A percentile compares a stretch with the other conserved stretches of the same genome.
Evolutionary conservation across 2,329 filamentous ascomycete species (phyloP).

Genomic region (Penicillium sp.): DNA sequence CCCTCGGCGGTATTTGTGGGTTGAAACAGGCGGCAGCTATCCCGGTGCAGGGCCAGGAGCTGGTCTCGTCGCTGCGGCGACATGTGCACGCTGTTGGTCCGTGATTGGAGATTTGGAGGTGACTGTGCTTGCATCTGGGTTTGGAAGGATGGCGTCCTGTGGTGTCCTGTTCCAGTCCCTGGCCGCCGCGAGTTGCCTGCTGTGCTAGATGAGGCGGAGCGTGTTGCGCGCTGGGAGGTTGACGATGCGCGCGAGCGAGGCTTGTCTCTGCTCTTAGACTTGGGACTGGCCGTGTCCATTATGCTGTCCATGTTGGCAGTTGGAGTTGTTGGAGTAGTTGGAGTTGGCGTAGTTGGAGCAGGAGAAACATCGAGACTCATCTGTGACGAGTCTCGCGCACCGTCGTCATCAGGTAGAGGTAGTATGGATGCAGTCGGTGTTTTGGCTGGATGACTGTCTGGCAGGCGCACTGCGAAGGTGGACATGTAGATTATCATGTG

Average conservation of each 20-base stretch:
- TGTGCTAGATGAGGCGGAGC: slow-evolving; percentile 33
- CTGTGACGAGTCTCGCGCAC: too few species aligned
- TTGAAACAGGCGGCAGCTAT: slow-evolving; percentile 40
- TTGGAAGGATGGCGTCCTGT: slow-evolving; percentile 22
- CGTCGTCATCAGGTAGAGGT: too few species aligned
- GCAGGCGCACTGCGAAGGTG: too few species aligned
- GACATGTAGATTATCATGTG: too few species aligned
- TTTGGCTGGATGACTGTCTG: too few species aligned
- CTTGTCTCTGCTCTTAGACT: slow-evolving; percentile 15
- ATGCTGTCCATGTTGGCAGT: background rate
- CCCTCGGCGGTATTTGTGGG: background rate
- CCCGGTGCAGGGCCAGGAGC: slow-evolving; percentile 34
- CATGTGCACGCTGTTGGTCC: slow-evolving; percentile 15
- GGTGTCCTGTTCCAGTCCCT: slow-evolving; percentile 21
- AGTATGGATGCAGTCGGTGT: too few species aligned
- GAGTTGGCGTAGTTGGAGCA: background rate
- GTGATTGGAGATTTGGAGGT: slow-evolving; percentile 21
- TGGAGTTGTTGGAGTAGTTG: background rate
- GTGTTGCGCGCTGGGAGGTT: slow-evolving; percentile 25
- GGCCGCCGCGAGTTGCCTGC: slow-evolving; percentile 17
- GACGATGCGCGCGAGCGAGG: slow-evolving; percentile 29
- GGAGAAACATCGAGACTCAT: too few species aligned
- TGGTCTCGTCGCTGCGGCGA: slow-evolving; percentile 28
- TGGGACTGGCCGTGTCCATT: background rate
- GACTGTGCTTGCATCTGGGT: slow-evolving; percentile 27